phyloP scores from a whole-genome alignment of 805 yeast species.

The Yarrowia sp. region DNA sequence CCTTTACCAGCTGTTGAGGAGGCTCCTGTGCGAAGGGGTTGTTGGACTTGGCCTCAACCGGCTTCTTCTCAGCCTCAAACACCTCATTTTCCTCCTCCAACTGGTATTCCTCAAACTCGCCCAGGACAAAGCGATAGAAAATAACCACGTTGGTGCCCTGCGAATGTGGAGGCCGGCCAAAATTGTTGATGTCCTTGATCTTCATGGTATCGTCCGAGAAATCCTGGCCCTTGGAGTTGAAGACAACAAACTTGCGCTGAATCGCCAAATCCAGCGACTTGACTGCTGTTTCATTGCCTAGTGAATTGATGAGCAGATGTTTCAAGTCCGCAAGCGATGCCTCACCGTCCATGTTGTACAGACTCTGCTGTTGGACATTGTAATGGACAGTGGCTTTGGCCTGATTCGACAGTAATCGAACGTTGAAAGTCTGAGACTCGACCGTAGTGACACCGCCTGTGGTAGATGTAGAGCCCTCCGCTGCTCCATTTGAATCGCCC shows the following conservation, averaged over 20 bases:
- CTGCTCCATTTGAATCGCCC: background rate
- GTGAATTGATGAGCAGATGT: background rate
- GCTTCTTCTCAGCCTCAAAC: background rate
- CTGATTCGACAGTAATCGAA: background rate
- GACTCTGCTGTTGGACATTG: constrained; percentile 10
- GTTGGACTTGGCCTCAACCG: background rate
- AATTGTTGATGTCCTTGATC: constrained; percentile 3
- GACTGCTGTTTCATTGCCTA: background rate
- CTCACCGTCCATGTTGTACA: constrained; percentile 12
- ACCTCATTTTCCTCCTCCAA: background rate
- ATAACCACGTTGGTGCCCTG: constrained; percentile 8
- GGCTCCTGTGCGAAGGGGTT: background rate
- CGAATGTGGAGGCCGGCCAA: constrained; percentile 10
- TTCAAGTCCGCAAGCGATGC: background rate
- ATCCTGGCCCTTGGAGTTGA: constrained; percentile 19
- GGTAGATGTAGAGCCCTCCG: background rate
- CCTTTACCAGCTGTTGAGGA: no score
- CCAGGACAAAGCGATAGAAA: background rate
- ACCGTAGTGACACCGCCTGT: background rate
- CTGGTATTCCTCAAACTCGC: background rate
- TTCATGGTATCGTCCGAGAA: constrained; percentile 3
- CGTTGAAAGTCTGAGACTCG: background rate
- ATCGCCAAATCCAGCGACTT: constrained; percentile 4
- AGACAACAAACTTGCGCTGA: constrained; percentile 15
- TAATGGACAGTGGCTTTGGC: background rate